Conservation (phyloP, 179 eudicot genomes). For the Beta corolliflora region DNA sequence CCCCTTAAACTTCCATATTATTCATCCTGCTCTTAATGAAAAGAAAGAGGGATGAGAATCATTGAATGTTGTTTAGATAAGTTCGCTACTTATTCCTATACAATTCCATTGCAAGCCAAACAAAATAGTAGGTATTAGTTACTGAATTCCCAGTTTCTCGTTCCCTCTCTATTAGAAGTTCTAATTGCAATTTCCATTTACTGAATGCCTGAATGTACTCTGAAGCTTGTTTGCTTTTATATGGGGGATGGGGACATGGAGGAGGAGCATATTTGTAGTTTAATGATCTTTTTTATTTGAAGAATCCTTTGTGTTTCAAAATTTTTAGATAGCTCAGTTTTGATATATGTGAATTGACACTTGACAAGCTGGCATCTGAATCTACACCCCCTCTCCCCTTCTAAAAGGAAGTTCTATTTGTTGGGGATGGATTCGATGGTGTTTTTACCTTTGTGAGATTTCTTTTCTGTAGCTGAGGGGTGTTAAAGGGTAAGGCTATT, state of each 20-base stretch:
- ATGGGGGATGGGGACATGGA: neutral
- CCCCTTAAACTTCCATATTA: neutral
- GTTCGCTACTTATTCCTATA: neutral
- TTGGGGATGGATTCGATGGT: neutral
- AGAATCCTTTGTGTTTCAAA: neutral
- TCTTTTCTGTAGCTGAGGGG: neutral
- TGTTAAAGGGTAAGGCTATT: neutral
- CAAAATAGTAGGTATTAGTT: neutral
- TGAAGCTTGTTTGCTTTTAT: neutral
- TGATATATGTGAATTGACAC: neutral
- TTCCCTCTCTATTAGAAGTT: neutral
- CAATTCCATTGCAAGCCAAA: neutral
- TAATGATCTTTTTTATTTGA: neutral
- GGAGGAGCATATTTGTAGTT: neutral
- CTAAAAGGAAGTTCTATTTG: neutral
- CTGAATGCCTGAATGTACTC: neutral
- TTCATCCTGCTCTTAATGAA: too few relatives aligned
- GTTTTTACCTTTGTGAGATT: neutral
- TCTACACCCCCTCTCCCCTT: neutral
- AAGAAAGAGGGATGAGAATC: neutral
- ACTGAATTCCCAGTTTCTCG: neutral
- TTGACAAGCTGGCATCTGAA: neutral
- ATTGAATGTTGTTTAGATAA: neutral
- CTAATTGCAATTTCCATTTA: neutral
- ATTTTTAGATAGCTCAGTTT: neutral